Evolutionary conservation across 495 filamentous ascomycete genomes (phyloP), one percentile per base, ranked within the genome.

Genomic region (Hypomontagnella monticulosa): DNA sequence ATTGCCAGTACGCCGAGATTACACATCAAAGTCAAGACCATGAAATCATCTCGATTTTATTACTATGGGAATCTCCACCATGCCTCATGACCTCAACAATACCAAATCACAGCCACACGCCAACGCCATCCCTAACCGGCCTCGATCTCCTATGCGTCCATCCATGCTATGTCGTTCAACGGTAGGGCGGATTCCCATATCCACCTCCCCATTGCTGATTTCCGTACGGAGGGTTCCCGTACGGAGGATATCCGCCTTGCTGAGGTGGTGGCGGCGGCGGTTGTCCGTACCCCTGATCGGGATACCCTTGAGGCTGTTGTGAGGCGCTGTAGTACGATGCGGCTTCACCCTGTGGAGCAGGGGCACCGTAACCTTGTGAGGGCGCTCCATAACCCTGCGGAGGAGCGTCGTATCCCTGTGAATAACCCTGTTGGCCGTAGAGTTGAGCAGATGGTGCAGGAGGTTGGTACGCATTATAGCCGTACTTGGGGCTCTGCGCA

Each of bases 191-290:
- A n/a, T 61, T 67, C 0, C 62, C 68, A 14, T 70, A 69, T 1
- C 62, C 69, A 0, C 69, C 52, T 53, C 63, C 56, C 65, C 66
- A 71, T 37, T 67, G 71, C 23, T 67, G 68, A 19, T 71, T 60
- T 38, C 65, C 65, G 5, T 71, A 64, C 6, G 68, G 62, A 14
- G 71, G 55, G 48, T 73, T 69, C 32, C 67, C 67, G 3, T 71
- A 64, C 6, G 68, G 62, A 14, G 71, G 55, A 49, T 73, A 71
- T 37, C 67, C 67, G 3, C 60, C 58, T 42, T 54, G 57, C 9
- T 57, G 66, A 5, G 57, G 66, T 6, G 70, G 71, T 7, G 63
- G 62, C 11, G 70, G 71, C 4, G 63, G 62, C 11, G 49, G 60
- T 27, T 27, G 23, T 10, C 70, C 67, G 15, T 72, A 70, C 12